A percentile compares a stretch with the other conserved stretches of the same genome.
phyloP scores from a whole-genome alignment of 805 yeast genomes.

The Yarrowia porcina region DNA sequence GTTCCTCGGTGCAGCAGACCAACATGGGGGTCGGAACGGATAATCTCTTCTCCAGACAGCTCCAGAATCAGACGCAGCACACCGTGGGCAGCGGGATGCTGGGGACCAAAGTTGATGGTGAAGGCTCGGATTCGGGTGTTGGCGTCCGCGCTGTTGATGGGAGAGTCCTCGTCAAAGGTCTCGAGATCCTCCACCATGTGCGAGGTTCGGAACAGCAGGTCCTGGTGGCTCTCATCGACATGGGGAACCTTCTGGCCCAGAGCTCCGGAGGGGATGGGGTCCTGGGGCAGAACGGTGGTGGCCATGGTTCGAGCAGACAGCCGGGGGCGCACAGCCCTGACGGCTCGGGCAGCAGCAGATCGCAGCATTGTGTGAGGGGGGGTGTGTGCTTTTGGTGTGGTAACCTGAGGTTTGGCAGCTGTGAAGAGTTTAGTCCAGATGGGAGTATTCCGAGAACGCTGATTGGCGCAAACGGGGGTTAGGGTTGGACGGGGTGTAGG shows the following conservation, averaged over 20 bases:
- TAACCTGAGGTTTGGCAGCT: not conserved
- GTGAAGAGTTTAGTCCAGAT: slow-evolving; percentile 11
- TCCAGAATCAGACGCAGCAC: slow-evolving; percentile 82
- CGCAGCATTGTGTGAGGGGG: slow-evolving; percentile 18
- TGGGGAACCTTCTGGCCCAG: slow-evolving; percentile 25
- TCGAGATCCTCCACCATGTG: slow-evolving; percentile 24
- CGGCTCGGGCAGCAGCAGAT: slow-evolving; percentile 27
- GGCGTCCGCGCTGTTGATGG: slow-evolving; percentile 25
- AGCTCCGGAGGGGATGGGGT: slow-evolving; percentile 22
- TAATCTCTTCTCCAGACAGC: slow-evolving; percentile 83
- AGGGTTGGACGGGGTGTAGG: not conserved
- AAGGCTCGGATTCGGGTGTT: slow-evolving; percentile 69
- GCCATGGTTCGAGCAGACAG: slow-evolving; percentile 17
- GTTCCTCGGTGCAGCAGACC: slow-evolving; percentile 87
- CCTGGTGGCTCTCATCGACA: slow-evolving; percentile 23
- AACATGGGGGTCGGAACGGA: slow-evolving; percentile 84
- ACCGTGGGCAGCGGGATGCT: slow-evolving; percentile 94
- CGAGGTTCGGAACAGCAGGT: slow-evolving; percentile 18
- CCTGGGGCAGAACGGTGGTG: slow-evolving; percentile 22
- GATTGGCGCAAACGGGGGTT: slow-evolving; percentile 23
- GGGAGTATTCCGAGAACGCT: slow-evolving; percentile 9
- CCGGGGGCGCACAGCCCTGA: slow-evolving; percentile 25
- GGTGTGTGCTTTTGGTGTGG: not conserved
- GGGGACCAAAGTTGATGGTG: slow-evolving; percentile 89
- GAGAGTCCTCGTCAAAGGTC: slow-evolving; percentile 21